Base-by-base conservation (phyloP, 768 basidiomycete genomes). In the Tylopilus balloui region DNA sequence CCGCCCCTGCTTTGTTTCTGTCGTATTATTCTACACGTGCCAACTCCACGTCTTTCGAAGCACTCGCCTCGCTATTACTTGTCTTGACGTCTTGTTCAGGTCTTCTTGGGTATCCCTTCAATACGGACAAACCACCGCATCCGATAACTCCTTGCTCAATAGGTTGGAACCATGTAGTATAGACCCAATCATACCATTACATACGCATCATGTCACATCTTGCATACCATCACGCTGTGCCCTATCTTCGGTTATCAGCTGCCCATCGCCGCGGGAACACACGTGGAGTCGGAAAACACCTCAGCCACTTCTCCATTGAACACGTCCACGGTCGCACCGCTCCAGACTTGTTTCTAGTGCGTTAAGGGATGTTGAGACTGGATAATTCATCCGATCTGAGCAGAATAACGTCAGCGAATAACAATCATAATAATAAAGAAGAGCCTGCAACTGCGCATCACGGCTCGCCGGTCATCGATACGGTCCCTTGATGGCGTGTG, bases 91-190 rank as follows among this genome's bases (percentile, higher is more conserved):
- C 58, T 65, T 68, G 58, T 40, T 57, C 57, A 38, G 28, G 21
- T 42, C 44, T 66, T 65, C 64, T 68, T 66, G 64, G 42, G 54
- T 66, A 53, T 23, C 5, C 39, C 43, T 32, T 54, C 50, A 29
- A 45, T 50, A 55, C 21, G 64, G 66, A 68, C 66, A 51, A 29
- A 41, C 11, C 43, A 57, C 42, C 36, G 38, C 63, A 65, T 40
- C 36, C 56, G 24, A 65, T 59, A 46, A n/a, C 54, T 52, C 42
- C 51, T 56, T 49, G 62, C 36, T 58, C 52, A 35, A 51, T 38
- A 43, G 66, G 61, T 55, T 64, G 66, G 64, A 68, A 59, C 50
- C 64, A 66, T 65, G 66, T 65, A 65, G 52, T 68, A 64, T 61
- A 68, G 27, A 45, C 35, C 53, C 47, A 51, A 45, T 51, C 65